Conservation (phyloP, 2,329 filamentous ascomycete genomes). For the Aspergillus clavatus region DNA sequence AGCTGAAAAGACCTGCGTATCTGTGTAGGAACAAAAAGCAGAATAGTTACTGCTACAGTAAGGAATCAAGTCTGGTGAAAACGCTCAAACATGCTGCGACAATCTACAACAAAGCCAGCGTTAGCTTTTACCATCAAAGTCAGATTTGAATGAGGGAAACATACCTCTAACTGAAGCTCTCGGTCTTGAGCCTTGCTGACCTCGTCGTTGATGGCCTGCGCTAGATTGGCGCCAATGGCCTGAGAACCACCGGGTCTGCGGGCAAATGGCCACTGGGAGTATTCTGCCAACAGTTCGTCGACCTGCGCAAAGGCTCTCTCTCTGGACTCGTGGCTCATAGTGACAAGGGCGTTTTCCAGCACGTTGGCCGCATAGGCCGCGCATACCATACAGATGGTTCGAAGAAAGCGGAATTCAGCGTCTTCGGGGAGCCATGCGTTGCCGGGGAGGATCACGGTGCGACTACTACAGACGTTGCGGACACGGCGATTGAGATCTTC, state of each 20-base stretch:
- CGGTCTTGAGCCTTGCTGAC: slow-evolving; percentile 82
- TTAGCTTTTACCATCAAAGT: slow-evolving; percentile 13
- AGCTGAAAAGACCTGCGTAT: slow-evolving; percentile 1
- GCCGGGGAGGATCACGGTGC: slow-evolving; percentile 82
- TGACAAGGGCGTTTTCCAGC: slow-evolving; percentile 92
- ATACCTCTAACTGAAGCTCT: slow-evolving; percentile 91
- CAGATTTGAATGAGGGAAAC: slow-evolving; percentile 20
- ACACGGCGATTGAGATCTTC: slow-evolving; percentile 94
- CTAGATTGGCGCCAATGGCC: slow-evolving; percentile 87
- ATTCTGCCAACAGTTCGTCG: slow-evolving; percentile 90
- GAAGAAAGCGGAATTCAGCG: slow-evolving; percentile 86
- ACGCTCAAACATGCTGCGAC: slow-evolving; percentile 95
- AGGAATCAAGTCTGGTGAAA: slow-evolving; percentile 93
- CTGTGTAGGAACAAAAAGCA: slow-evolving; percentile 2
- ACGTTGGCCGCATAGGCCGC: slow-evolving; percentile 97
- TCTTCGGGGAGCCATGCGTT: slow-evolving; percentile 90
- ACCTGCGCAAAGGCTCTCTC: slow-evolving; percentile 96
- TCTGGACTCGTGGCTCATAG: slow-evolving; percentile 85
- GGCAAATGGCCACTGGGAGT: slow-evolving; percentile 95
- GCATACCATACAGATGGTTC: slow-evolving; percentile 94
- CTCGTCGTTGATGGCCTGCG: slow-evolving; percentile 82
- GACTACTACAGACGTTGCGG: slow-evolving; percentile 84
- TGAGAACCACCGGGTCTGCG: slow-evolving; percentile 69
- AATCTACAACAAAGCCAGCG: slow-evolving; percentile 45
- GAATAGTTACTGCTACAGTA: slow-evolving; percentile 56